Conservation (phyloP, 2,329 filamentous ascomycete species). For the Tolypocladium tropicale region DNA sequence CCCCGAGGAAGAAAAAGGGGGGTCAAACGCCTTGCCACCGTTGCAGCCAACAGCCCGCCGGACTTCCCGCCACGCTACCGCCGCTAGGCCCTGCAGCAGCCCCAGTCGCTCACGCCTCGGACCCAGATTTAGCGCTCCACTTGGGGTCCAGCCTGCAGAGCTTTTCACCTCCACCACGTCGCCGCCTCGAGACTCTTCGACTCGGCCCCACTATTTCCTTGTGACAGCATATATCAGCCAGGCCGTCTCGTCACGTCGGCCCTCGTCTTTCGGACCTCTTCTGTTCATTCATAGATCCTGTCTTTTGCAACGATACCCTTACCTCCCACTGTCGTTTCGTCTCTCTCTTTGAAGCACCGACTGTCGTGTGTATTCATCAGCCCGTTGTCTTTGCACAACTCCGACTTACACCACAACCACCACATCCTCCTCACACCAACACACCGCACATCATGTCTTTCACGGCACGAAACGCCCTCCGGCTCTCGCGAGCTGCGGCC, state of each 20-base stretch:
- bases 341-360: neutral
- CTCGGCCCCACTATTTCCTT: neutral
- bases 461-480: conserved; percentile 22
- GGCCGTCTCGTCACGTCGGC: neutral
- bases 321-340: neutral
- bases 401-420: neutral
- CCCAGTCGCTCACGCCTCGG: neutral
- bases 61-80: conserved; percentile 1
- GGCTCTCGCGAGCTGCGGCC: conserved; percentile 20
- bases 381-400: neutral
- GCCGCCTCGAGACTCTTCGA: neutral
- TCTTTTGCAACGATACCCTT: neutral
- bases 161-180: neutral
- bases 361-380: neutral
- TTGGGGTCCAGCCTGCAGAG: conserved; percentile 1
- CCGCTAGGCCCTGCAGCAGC: neutral
- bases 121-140: conserved; percentile 1
- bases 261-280: neutral
- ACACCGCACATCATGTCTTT: conserved; percentile 20
- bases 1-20: neutral
- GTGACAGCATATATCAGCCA: neutral
- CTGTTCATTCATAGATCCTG: neutral
- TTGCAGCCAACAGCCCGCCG: neutral
- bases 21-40: neutral
- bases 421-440: neutral